A percentile compares a stretch with the other conserved stretches of the same genome.
These are phyloP conservation scores for Pichia deserticola DNA, from an alignment of 805 yeast species.

Conservation along the genomic window DNA sequence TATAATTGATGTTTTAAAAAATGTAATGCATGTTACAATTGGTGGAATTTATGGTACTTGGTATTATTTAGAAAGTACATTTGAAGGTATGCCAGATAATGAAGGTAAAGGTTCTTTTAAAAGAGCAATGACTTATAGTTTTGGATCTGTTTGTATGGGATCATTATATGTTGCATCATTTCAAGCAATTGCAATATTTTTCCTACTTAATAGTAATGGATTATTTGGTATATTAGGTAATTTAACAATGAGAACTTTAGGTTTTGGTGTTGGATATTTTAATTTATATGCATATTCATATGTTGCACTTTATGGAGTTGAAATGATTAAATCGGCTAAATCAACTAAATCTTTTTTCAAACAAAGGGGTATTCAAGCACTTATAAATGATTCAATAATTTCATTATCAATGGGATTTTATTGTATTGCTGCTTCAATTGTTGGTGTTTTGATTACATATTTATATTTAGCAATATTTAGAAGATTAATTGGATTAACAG, in stretches of 20 bases:
- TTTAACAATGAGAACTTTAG: neutral
- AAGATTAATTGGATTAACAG: conserved; percentile 56
- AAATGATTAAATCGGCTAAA: conserved; percentile 64
- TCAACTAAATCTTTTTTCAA: conserved; percentile 70
- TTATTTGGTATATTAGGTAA: conserved; percentile 6
- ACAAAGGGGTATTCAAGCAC: conserved; percentile 73
- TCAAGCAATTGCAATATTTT: conserved; percentile 44
- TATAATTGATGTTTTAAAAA: conserved; percentile 75
- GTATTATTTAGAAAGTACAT: conserved; percentile 59
- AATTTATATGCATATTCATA: conserved; percentile 85
- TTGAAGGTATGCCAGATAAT: conserved; percentile 58
- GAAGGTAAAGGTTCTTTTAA: conserved; percentile 74
- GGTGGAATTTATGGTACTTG: conserved; percentile 90
- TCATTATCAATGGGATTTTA: conserved; percentile 68
- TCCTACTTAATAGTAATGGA: conserved; percentile 3
- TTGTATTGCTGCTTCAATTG: conserved; percentile 53
- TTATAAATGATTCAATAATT: conserved; percentile 76
- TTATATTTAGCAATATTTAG: conserved; percentile 59
- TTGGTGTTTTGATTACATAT: conserved; percentile 44
- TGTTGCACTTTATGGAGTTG: conserved; percentile 81
- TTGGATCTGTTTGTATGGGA: conserved; percentile 87
- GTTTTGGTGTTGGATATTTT: conserved; percentile 27
- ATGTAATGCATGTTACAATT: conserved; percentile 72
- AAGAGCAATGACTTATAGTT: conserved; percentile 75
- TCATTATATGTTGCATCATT: conserved; percentile 64